These are phyloP conservation scores for Mycena vitilis DNA, from an alignment of 768 basidiomycete genomes.

Conservation along the genomic window DNA sequence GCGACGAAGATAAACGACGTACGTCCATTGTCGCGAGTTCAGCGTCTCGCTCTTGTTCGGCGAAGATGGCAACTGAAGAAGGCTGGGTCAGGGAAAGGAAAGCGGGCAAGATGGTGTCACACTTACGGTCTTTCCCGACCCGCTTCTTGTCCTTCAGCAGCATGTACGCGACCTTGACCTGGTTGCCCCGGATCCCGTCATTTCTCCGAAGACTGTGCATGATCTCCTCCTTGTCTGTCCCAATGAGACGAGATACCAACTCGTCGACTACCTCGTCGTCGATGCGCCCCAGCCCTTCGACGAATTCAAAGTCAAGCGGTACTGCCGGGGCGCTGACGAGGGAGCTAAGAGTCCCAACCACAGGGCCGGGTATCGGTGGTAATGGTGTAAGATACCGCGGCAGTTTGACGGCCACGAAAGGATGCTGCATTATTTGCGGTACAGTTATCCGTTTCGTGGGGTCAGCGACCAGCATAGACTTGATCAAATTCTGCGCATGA, in stretches of 20 bases:
- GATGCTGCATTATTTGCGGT: slow-evolving; percentile 89
- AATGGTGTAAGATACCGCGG: slow-evolving; percentile 88
- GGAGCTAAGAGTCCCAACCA: slow-evolving; percentile 78
- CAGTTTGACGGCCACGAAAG: slow-evolving; percentile 90
- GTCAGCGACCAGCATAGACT: slow-evolving; percentile 92
- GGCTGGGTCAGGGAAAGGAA: neutral
- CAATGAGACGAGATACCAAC: slow-evolving; percentile 75
- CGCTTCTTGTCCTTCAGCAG: slow-evolving; percentile 89
- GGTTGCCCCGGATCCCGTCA: slow-evolving; percentile 89
- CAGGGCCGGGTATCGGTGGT: slow-evolving; percentile 80
- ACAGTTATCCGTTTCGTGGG: slow-evolving; percentile 96
- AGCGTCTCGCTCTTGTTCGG: slow-evolving; percentile 89
- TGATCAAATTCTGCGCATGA: slow-evolving; percentile 84
- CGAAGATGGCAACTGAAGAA: slow-evolving; percentile 73
- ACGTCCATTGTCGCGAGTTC: slow-evolving; percentile 86
- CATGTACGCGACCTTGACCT: slow-evolving; percentile 97
- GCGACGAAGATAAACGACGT: slow-evolving; percentile 44
- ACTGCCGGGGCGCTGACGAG: slow-evolving; percentile 76
- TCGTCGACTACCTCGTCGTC: slow-evolving; percentile 93
- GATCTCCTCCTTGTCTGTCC: slow-evolving; percentile 85
- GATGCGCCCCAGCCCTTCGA: slow-evolving; percentile 92
- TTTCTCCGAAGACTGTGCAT: slow-evolving; percentile 87
- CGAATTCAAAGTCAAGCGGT: slow-evolving; percentile 82
- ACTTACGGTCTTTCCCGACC: slow-evolving; percentile 86
- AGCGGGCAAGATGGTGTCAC: neutral